Conservation (phyloP, 306 rosid genomes). For the Gillenia trifoliata region DNA sequence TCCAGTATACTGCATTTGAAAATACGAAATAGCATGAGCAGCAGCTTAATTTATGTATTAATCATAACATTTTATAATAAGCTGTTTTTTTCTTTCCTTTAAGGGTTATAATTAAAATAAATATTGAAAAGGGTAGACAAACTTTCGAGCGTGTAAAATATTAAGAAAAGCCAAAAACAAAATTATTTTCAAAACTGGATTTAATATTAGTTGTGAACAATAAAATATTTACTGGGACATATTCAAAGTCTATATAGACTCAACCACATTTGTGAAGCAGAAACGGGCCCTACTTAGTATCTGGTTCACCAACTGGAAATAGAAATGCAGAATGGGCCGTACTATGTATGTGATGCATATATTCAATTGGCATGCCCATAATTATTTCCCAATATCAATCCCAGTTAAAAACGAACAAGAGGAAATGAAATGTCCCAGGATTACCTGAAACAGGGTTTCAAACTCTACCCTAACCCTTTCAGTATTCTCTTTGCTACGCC, state of each 20-base stretch:
- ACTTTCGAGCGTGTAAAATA: background rate
- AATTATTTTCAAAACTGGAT: background rate
- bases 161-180: too few species aligned
- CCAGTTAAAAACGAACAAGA: background rate
- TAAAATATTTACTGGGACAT: background rate
- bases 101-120: background rate
- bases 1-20: slow-evolving; percentile 66
- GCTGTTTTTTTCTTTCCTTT: background rate
- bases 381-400: background rate
- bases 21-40: slow-evolving; percentile 14
- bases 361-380: background rate
- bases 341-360: too few species aligned
- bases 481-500: slow-evolving; percentile 86
- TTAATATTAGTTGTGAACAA: background rate
- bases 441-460: slow-evolving; percentile 90
- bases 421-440: background rate
- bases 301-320: background rate
- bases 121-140: background rate
- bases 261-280: background rate
- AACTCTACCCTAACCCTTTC: slow-evolving; percentile 57
- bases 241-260: background rate
- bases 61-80: background rate
- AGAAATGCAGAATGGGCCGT: background rate
- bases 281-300: background rate
- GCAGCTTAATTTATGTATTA: background rate